Evolutionary conservation across 1,139 yeast genomes (phyloP).

Genomic region (Saccharomyces hybrid): DNA sequence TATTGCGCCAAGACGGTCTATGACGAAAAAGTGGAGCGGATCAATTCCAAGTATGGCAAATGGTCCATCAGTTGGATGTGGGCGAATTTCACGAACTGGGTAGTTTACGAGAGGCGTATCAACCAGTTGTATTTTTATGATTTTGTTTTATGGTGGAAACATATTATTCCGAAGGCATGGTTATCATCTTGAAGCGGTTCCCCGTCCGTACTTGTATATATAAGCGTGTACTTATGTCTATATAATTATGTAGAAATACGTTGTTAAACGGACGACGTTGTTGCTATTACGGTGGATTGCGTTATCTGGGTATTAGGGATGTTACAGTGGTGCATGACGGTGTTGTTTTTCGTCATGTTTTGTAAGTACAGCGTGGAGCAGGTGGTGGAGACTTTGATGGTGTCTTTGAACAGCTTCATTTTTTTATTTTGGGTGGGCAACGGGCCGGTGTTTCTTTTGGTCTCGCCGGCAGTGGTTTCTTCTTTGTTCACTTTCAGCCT

Average conservation of each 20-base stretch:
- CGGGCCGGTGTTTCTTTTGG: conserved; percentile 2
- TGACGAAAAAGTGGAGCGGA: conserved; percentile 49
- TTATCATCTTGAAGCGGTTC: background rate
- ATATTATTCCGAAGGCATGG: conserved; percentile 8
- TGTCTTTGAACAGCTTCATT: conserved; percentile 2
- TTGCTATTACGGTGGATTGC: conserved; percentile 9
- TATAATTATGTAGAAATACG: background rate
- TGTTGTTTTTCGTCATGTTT: background rate
- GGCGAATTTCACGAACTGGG: conserved; percentile 41
- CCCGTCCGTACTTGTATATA: conserved; percentile 1
- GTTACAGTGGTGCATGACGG: conserved; percentile 5
- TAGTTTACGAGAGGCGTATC: conserved; percentile 43
- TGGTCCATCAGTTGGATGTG: conserved; percentile 39
- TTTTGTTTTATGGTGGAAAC: conserved; percentile 32
- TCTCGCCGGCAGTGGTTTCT: background rate
- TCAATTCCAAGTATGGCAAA: conserved; percentile 30
- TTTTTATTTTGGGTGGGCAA: conserved; percentile 1
- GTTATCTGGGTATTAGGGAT: conserved; percentile 1
- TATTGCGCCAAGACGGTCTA: conserved; percentile 81
- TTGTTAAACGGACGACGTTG: conserved; percentile 1
- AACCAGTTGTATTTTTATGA: conserved; percentile 55
- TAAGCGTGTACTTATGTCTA: conserved; percentile 2
- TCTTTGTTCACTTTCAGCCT: conserved; percentile 4
- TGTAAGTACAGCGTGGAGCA: conserved; percentile 6
- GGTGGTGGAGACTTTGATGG: conserved; percentile 7